Evolutionary conservation across 129 eudicot species (phyloP).

Genomic region (Glebionis coronaria): DNA sequence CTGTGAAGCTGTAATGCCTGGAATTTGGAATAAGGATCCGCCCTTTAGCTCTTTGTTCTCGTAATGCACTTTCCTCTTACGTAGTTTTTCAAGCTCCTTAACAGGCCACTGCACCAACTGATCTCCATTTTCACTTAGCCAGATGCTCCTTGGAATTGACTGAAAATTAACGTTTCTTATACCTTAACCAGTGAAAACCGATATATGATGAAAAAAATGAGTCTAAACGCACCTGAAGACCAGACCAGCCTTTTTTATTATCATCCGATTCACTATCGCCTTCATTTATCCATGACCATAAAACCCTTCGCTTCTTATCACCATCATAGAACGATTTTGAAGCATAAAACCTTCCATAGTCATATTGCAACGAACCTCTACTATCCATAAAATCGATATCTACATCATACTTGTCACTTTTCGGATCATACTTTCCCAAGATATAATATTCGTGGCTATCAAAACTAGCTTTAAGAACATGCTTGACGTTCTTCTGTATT

Average conservation of each 20-base stretch:
- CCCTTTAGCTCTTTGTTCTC: slow-evolving; percentile 37
- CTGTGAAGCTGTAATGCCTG: slow-evolving; percentile 63
- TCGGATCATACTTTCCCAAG: slow-evolving; percentile 48
- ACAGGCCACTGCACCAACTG: slow-evolving; percentile 73
- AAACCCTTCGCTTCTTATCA: slow-evolving; percentile 44
- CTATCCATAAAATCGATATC: slow-evolving; percentile 43
- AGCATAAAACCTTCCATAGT: slow-evolving; percentile 73
- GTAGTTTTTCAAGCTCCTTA: slow-evolving; percentile 50
- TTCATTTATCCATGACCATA: slow-evolving; percentile 71
- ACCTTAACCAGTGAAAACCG: background rate
- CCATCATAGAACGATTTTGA: slow-evolving; percentile 62
- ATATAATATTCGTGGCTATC: slow-evolving; percentile 41
- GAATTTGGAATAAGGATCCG: slow-evolving; percentile 39
- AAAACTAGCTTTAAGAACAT: slow-evolving; percentile 61
- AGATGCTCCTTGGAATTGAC: slow-evolving; percentile 62
- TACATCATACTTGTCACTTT: slow-evolving; percentile 30
- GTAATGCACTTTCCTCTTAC: slow-evolving; percentile 24
- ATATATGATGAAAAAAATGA: background rate
- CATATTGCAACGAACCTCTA: slow-evolving; percentile 38
- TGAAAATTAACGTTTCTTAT: slow-evolving; percentile 6
- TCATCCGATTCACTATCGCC: slow-evolving; percentile 39
- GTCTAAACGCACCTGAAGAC: slow-evolving; percentile 48
- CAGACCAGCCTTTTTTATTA: slow-evolving; percentile 58
- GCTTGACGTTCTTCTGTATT: slow-evolving; percentile 21
- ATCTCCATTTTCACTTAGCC: slow-evolving; percentile 43